Evolutionary conservation across 805 yeast genomes (phyloP).

Genomic region (Nakazawaea peltata): DNA sequence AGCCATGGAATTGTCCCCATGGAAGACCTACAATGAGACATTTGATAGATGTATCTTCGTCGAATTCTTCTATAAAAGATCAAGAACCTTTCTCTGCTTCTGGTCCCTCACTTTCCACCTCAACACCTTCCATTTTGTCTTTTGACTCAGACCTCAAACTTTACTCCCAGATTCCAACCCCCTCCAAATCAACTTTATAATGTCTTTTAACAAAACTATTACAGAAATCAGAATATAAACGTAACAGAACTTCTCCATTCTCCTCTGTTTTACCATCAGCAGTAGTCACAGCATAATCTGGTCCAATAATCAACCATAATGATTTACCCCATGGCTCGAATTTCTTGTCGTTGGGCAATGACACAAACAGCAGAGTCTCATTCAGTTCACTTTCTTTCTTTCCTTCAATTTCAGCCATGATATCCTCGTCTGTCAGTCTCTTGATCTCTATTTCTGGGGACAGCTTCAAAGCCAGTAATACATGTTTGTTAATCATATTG

Average conservation of each 20-base stretch:
- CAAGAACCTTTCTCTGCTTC: slow-evolving; percentile 29
- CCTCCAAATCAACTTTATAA: slow-evolving; percentile 1
- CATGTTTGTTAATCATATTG: slow-evolving; percentile 10
- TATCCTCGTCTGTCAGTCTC: no score
- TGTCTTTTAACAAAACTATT: slow-evolving; percentile 6
- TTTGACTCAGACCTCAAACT: no score
- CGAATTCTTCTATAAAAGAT: no score
- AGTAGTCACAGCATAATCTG: slow-evolving; percentile 1
- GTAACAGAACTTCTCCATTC: background rate
- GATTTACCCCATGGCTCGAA: slow-evolving; percentile 3
- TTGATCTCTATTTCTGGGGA: no score
- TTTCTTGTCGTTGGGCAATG: background rate
- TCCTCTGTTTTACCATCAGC: slow-evolving; percentile 1
- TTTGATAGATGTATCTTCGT: slow-evolving; percentile 59
- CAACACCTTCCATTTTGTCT: no score
- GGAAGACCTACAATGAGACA: slow-evolving; percentile 98
- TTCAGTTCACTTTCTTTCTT: no score
- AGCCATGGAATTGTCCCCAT: slow-evolving; percentile 98
- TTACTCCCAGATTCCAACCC: slow-evolving; percentile 5
- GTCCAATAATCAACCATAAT: slow-evolving; percentile 3
- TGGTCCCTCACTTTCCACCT: background rate
- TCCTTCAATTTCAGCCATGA: no score
- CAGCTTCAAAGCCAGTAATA: background rate
- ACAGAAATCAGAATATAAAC: slow-evolving; percentile 4
- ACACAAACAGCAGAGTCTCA: no score